Conservation (phyloP, 1,284 basidiomycete species). For the Volvariella surrecta region DNA sequence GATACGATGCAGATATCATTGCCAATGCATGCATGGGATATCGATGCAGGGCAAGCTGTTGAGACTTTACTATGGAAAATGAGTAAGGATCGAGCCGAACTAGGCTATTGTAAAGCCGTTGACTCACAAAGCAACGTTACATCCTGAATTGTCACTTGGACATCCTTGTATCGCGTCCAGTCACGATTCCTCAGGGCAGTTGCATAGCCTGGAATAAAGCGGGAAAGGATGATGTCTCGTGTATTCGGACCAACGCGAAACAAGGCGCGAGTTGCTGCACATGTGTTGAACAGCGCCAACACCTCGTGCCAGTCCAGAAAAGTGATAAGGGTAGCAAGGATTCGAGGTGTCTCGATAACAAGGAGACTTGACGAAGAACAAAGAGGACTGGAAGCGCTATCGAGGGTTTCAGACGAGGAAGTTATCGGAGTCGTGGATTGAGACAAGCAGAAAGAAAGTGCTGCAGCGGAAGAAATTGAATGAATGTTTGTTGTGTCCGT, state of each 20-base stretch:
- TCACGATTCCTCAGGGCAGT: conserved; percentile 33
- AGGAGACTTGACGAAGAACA: no score
- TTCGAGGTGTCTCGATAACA: not conserved
- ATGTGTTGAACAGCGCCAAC: conserved; percentile 42
- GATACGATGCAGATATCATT: conserved; percentile 30
- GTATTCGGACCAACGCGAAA: conserved; percentile 28
- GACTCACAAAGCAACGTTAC: conserved; percentile 52
- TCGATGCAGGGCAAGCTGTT: conserved; percentile 49
- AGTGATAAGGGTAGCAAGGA: conserved; percentile 25
- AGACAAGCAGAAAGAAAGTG: conserved; percentile 1
- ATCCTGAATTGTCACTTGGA: conserved; percentile 48
- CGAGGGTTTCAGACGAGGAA: no score
- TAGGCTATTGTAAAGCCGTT: conserved; percentile 9
- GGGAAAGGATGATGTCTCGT: conserved; percentile 46
- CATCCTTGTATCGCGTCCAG: conserved; percentile 28
- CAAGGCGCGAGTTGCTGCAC: conserved; percentile 34
- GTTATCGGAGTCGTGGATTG: no score
- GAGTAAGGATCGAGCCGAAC: conserved; percentile 9
- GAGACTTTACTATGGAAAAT: conserved; percentile 46
- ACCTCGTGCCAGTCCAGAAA: conserved; percentile 46
- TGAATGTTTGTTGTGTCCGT: conserved; percentile 2
- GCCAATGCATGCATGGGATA: conserved; percentile 48
- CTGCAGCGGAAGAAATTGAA: conserved; percentile 1
- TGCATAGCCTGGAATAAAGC: conserved; percentile 51
- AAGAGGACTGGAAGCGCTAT: no score